Evolutionary conservation across 2,329 filamentous ascomycete genomes (phyloP).

Genomic region (Elsinoe arachidis): DNA sequence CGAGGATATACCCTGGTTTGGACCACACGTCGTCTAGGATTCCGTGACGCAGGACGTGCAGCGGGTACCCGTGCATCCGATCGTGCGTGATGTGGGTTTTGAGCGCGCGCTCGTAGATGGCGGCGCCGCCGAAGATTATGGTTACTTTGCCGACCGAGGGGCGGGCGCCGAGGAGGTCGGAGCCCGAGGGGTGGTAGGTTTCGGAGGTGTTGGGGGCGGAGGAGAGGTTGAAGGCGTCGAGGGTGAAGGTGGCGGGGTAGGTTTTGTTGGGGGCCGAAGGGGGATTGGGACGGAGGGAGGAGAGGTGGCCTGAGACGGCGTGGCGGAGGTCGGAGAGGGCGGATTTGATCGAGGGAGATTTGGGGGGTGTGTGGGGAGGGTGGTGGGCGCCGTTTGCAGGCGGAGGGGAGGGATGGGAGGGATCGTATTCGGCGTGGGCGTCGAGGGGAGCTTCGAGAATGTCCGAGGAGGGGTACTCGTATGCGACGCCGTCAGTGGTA

Average conservation of each 20-base stretch:
- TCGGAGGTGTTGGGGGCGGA: conserved; percentile 1
- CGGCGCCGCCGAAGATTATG: conserved; percentile 31
- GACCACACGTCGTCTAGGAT: conserved; percentile 38
- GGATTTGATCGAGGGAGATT: conserved; percentile 23
- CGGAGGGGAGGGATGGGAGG: conserved; percentile 4
- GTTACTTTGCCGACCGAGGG: conserved; percentile 32
- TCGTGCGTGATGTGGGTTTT: conserved; percentile 35
- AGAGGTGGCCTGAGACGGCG: conserved; percentile 26
- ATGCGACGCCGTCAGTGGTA: conserved; percentile 12
- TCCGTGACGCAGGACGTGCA: conserved; percentile 34
- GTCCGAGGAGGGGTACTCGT: conserved; percentile 18
- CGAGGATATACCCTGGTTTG: conserved; percentile 38
- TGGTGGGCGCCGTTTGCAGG: neutral
- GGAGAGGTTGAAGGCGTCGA: conserved; percentile 7
- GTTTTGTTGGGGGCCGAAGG: neutral
- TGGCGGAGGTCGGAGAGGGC: conserved; percentile 26
- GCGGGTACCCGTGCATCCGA: conserved; percentile 33
- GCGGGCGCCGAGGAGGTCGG: conserved; percentile 24
- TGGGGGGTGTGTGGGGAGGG: conserved; percentile 6
- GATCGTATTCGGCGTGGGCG: conserved; percentile 13
- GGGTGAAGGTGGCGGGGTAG: conserved; percentile 3
- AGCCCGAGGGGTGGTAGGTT: conserved; percentile 1
- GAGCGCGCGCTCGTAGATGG: conserved; percentile 35
- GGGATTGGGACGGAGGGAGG: conserved; percentile 20
- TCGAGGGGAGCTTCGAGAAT: conserved; percentile 21